Evolutionary conservation across 2,329 filamentous ascomycete genomes (phyloP).

Genomic region (Xylaria sp.): DNA sequence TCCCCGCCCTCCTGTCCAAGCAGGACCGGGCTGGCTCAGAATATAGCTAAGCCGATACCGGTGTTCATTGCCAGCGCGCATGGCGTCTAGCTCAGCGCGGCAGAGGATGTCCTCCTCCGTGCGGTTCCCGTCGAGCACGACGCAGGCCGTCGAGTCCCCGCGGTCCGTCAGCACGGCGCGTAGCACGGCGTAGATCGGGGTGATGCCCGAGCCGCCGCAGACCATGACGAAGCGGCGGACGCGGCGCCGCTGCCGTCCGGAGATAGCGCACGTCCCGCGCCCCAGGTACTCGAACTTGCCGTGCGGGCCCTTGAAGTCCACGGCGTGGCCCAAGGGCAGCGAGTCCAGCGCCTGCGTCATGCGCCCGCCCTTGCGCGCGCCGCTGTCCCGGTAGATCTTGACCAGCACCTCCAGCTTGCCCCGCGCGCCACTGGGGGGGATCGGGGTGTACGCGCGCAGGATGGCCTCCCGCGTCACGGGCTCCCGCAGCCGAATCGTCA

Average conservation of each 20-base stretch:
- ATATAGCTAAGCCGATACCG: slow-evolving; percentile 75
- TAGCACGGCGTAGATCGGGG: slow-evolving; percentile 88
- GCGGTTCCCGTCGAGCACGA: slow-evolving; percentile 83
- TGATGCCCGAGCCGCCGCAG: slow-evolving; percentile 88
- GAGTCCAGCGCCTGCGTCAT: slow-evolving; percentile 85
- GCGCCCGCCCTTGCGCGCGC: slow-evolving; percentile 71
- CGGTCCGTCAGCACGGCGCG: slow-evolving; percentile 75
- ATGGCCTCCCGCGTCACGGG: slow-evolving; percentile 76
- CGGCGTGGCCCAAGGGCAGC: slow-evolving; percentile 75
- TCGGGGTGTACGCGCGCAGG: slow-evolving; percentile 88
- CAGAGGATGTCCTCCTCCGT: slow-evolving; percentile 85
- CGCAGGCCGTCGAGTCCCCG: slow-evolving; percentile 73
- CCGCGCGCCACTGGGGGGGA: slow-evolving; percentile 70
- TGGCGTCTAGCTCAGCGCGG: slow-evolving; percentile 74
- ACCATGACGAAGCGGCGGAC: slow-evolving; percentile 85
- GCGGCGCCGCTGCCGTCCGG: slow-evolving; percentile 60
- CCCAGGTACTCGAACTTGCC: slow-evolving; percentile 87
- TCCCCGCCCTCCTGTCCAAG: slow-evolving; percentile 76
- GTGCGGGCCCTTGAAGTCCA: slow-evolving; percentile 89
- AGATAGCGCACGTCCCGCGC: slow-evolving; percentile 72
- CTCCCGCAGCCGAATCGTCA: slow-evolving; percentile 84
- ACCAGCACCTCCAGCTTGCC: slow-evolving; percentile 80
- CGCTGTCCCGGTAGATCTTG: slow-evolving; percentile 79
- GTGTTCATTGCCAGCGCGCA: slow-evolving; percentile 64
- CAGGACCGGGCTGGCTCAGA: slow-evolving; percentile 70